Base-by-base conservation (phyloP, 2,329 filamentous ascomycete genomes). In the Colletotrichum lentis region DNA sequence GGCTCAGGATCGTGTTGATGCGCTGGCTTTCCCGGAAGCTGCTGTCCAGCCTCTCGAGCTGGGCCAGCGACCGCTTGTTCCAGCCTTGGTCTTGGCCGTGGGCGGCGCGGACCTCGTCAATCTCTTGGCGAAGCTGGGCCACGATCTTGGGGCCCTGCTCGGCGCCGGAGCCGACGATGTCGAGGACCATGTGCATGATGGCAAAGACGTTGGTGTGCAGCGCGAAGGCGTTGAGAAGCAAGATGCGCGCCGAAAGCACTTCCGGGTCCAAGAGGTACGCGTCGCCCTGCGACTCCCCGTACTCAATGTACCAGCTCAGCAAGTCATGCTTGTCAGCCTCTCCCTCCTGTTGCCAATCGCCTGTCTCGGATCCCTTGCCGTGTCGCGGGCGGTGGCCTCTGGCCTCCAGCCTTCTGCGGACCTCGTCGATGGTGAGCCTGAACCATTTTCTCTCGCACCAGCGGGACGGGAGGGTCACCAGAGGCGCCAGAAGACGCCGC, bases 71-170 rank as follows among this genome's bases (percentile, higher is more conserved):
- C 1, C 72, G 73, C 71, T 78, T 80, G 67, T 75, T 73, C 76
- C 77, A 78, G 6, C 22, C 22, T 27, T 49, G 22, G 41, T 71
- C 41, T 60, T 73, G 74, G 10, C 72, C 72, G 1, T 79, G 73
- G 35, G 74, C 75, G 16, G 64, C 49, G 2, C 83, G 78, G 31
- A 85, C 73, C 52, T 81, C 79, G 41, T 82, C 78, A 41, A 85
- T 72, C 71, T 80, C 80, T 65, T 83, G 80, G 27, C 74, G 79
- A 52, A 1, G 76, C 77, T 1, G 86, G 75, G 64, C 86, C 83
- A 43, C 47, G 1, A 22, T 27, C 37, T 53, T 44, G 7, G 58
- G 16, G 18, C 47, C 47, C 20, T 61, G 22, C 14, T 49, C 46
- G 12, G 14, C 46, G 46, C 46, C 46, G 22, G 46, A 49, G 3